Conservation (phyloP, 495 filamentous ascomycete species). For the Tetracladium marchalianum region DNA sequence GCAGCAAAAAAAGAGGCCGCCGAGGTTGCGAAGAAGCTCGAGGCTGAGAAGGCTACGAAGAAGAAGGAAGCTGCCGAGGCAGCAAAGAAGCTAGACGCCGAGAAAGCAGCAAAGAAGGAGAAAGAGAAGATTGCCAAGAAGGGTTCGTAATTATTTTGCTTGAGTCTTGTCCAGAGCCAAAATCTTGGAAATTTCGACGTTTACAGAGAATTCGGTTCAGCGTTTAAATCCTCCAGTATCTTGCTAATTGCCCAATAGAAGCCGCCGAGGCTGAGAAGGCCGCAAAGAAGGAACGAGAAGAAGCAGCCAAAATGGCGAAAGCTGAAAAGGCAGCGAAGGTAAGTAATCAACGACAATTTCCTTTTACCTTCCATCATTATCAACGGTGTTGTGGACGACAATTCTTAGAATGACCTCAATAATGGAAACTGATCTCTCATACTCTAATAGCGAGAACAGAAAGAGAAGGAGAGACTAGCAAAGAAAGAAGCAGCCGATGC, state of each 20-base stretch:
- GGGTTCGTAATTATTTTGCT: too few species aligned
- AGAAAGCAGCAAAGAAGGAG: background rate
- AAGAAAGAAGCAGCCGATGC: background rate
- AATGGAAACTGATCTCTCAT: too few species aligned
- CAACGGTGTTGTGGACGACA: too few species aligned
- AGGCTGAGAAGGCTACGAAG: constrained; percentile 4
- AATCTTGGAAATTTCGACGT: too few species aligned
- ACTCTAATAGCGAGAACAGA: constrained; percentile 11
- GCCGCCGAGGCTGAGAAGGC: background rate
- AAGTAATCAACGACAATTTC: constrained; percentile 6
- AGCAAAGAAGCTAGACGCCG: background rate
- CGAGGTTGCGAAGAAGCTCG: constrained; percentile 9
- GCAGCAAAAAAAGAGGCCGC: background rate
- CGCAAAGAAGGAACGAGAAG: background rate
- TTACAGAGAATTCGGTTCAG: too few species aligned
- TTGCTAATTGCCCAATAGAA: too few species aligned
- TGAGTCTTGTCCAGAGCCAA: too few species aligned
- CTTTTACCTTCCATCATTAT: too few species aligned
- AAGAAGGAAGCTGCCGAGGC: constrained; percentile 5
- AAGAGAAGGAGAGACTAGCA: constrained; percentile 1
- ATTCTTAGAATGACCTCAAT: too few species aligned
- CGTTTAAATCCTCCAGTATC: too few species aligned
- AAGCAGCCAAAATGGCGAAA: background rate
- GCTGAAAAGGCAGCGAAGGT: constrained; percentile 3
- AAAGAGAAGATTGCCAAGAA: background rate